Base-by-base conservation (phyloP, 495 filamentous ascomycete genomes). In the Copromyces sp. region DNA sequence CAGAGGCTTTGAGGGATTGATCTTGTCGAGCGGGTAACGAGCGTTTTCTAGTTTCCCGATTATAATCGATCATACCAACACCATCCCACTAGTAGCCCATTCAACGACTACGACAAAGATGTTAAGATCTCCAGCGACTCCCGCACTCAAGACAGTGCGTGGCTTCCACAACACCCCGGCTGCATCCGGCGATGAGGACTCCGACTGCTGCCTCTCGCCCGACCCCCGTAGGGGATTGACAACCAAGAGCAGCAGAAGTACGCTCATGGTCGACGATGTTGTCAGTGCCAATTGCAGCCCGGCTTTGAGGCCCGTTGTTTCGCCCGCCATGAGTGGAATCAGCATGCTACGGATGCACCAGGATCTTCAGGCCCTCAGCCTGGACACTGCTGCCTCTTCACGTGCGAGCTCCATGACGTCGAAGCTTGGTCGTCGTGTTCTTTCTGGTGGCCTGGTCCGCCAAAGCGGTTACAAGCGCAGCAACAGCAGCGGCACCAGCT, bases 151-250 rank as follows among this genome's bases (percentile, higher is more conserved):
- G 39, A 92, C 91, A 42, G 89, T 94, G 59, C 90, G 89, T 76
- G 94, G 94, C 7, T 95, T 96, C 76, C 75, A 76, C 70, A 77
- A 79, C 17, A 94, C 92, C n/a, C 92, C 93, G n/a, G 83, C 87
- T n/a, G 88, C 87, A 24, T 95, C 93, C 68, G 92, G 87, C 47
- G 93, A 94, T 75, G 94, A 97, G 77, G 94, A 95, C 73, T 94
- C 92, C 16, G 94, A 95, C 79, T 87, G 87, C 74, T 83, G 79
- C 76, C 70, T 74, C 45, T 79, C 81, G 40, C 78, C 79, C 59
- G 81, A 81, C 74, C 77, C 75, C 68, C 77, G 78, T 74, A 77
- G 79, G 44, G 79, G 80, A 76, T 68, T 74, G 74, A 53, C 78
- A 71, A 38, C n/a, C 74, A 73, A 74, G 76, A 75, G 80, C 70